These are phyloP conservation scores for Fusarium keratoplasticum DNA, from an alignment of 2,329 filamentous ascomycete species.

Conservation along the genomic window DNA sequence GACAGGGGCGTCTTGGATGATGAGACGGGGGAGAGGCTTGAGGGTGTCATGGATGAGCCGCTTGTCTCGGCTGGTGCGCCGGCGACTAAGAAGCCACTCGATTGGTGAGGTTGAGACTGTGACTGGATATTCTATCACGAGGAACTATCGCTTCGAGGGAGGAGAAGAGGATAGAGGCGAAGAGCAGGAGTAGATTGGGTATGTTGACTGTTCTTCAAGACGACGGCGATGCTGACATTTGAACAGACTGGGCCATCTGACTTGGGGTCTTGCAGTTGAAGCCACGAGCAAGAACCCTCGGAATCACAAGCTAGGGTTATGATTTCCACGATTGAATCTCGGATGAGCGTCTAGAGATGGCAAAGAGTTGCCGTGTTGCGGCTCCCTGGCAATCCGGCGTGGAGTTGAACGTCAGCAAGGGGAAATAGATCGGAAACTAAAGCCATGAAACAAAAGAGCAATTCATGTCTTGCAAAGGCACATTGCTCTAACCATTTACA, in stretches of 20 bases:
- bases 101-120: conserved; percentile 49
- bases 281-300: not conserved
- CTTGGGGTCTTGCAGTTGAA: not conserved
- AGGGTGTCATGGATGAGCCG: conserved; percentile 44
- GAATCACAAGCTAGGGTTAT: not conserved
- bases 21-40: conserved; percentile 47
- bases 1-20: conserved; percentile 48
- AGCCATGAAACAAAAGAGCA: not conserved
- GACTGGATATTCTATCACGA: not conserved
- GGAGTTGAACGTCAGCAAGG: not conserved
- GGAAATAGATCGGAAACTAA: not conserved
- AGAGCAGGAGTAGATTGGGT: not conserved
- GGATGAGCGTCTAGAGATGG: not conserved
- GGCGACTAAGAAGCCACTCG: conserved; percentile 49
- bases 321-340: not conserved
- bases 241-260: not conserved
- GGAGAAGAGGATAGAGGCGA: not conserved
- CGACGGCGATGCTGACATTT: not conserved
- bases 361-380: not conserved
- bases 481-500: not conserved
- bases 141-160: not conserved
- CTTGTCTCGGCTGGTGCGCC: conserved; percentile 37
- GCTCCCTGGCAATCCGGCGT: not conserved
- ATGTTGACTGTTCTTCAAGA: not conserved
- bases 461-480: not conserved